Percentiles rank a stretch among this genome's conserved stretches.
Conservation (phyloP, 129 eudicot species). For the Flaveria brownii region DNA sequence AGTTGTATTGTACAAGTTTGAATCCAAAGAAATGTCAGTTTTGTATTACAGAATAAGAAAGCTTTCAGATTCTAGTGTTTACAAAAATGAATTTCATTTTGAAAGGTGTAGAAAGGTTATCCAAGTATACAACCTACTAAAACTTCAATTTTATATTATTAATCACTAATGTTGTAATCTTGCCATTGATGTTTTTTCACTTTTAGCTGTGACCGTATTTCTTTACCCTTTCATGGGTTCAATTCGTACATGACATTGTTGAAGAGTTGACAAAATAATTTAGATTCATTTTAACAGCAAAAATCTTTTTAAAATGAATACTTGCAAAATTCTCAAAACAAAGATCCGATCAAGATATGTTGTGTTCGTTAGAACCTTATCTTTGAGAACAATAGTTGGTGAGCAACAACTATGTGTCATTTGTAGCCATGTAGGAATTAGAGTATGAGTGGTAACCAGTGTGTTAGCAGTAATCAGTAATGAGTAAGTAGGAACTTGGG, state of each 20-base stretch:
- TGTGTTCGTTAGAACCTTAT: no score
- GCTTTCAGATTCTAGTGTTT: not conserved
- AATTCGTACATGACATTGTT: not conserved
- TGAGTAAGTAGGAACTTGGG: no score
- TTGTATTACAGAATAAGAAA: not conserved
- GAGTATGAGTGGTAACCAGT: no score
- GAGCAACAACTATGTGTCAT: no score
- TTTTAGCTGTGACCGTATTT: not conserved
- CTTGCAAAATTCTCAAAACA: no score
- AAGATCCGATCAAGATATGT: no score
- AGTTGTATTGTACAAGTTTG: conserved; percentile 22
- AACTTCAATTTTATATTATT: not conserved
- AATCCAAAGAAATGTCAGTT: not conserved
- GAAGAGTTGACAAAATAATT: not conserved
- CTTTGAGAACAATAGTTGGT: no score
- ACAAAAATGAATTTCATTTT: not conserved
- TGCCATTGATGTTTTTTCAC: not conserved
- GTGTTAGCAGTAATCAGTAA: no score
- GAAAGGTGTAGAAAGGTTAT: not conserved
- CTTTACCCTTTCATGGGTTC: not conserved
- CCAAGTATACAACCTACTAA: not conserved
- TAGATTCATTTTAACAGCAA: not conserved
- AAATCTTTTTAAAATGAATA: no score
- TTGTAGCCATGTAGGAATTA: no score
- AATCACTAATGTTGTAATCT: not conserved